These are phyloP conservation scores for Ordospora pajunii DNA, from an alignment of 371 early-diverging fungal genomes.

Conservation along the genomic window DNA sequence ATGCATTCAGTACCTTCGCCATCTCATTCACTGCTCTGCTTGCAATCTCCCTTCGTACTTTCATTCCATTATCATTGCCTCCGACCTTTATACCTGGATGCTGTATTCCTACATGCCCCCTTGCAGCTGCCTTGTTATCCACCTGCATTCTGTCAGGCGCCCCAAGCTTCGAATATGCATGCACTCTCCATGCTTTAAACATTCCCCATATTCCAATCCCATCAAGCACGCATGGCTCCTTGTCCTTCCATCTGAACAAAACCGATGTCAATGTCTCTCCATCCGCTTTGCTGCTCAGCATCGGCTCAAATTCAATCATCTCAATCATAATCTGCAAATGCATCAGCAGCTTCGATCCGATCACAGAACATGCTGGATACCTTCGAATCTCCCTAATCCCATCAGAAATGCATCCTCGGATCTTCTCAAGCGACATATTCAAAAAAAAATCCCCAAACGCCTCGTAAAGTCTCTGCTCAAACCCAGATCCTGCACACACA, in stretches of 20 bases:
- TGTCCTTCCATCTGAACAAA: conserved; percentile 45
- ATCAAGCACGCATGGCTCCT: conserved; percentile 21
- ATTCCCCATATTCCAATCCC: background rate
- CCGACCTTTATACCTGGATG: conserved; percentile 23
- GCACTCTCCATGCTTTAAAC: conserved; percentile 30
- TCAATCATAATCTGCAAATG: conserved; percentile 53
- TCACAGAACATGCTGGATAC: conserved; percentile 17
- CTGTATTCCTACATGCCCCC: background rate
- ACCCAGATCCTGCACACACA: background rate
- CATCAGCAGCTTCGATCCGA: conserved; percentile 14
- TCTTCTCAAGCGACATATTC: conserved; percentile 18
- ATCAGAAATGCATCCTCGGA: conserved; percentile 16
- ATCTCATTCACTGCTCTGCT: conserved; percentile 50
- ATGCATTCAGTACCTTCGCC: conserved; percentile 47
- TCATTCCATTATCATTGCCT: conserved; percentile 20
- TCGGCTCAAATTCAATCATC: conserved; percentile 50
- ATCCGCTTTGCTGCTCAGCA: conserved; percentile 31
- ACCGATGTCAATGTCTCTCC: conserved; percentile 31
- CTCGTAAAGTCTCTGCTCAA: conserved; percentile 46
- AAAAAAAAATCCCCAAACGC: background rate
- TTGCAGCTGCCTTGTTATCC: background rate
- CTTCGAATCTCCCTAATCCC: conserved; percentile 34
- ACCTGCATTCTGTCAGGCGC: background rate
- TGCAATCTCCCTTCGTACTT: conserved; percentile 20
- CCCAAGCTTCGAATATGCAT: conserved; percentile 5